phyloP scores from a whole-genome alignment of 2,329 filamentous ascomycete genomes.

The Aspergillus clavatus region DNA sequence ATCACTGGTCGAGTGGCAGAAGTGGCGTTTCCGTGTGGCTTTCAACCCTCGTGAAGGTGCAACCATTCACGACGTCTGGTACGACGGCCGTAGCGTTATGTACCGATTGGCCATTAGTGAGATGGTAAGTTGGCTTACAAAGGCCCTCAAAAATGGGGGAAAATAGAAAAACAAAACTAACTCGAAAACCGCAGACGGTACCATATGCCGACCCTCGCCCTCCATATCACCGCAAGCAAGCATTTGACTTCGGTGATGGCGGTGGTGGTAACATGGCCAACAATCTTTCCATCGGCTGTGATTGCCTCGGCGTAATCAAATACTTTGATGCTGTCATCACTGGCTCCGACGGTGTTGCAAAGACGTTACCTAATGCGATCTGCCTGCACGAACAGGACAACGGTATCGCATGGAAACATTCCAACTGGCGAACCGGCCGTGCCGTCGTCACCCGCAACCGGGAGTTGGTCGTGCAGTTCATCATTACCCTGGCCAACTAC shows the following conservation, averaged over 20 bases:
- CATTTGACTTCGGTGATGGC: constrained; percentile 67
- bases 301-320: constrained; percentile 60
- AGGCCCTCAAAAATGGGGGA: no score
- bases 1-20: constrained; percentile 54
- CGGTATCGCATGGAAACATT: constrained; percentile 65
- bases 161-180: neutral
- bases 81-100: constrained; percentile 60
- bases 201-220: constrained; percentile 63
- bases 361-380: constrained; percentile 56
- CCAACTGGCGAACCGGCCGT: constrained; percentile 60
- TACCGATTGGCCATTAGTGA: constrained; percentile 65
- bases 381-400: constrained; percentile 64
- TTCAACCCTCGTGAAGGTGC: constrained; percentile 60
- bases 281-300: constrained; percentile 51
- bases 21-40: constrained; percentile 63
- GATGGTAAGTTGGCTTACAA: constrained; percentile 47
- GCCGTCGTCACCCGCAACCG: constrained; percentile 57
- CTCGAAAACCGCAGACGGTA: constrained; percentile 37
- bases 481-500: constrained; percentile 58
- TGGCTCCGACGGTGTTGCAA: constrained; percentile 50
- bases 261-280: constrained; percentile 64
- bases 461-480: constrained; percentile 60
- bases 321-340: constrained; percentile 58
- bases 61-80: constrained; percentile 65
- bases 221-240: constrained; percentile 65